Evolutionary conservation across 1,284 basidiomycete genomes (phyloP).

Genomic region (Blastosporella zonata): DNA sequence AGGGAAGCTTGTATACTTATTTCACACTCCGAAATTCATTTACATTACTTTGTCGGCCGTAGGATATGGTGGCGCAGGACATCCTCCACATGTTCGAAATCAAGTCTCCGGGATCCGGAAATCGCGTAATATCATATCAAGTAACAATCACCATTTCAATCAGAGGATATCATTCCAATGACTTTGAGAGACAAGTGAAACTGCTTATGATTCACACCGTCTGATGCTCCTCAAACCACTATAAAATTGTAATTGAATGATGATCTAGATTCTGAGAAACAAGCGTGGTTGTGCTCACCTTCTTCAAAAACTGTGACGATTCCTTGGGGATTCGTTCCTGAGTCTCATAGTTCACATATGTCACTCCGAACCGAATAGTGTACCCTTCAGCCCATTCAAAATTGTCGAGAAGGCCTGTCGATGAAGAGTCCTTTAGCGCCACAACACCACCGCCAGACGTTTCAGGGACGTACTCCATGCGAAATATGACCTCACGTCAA

Average conservation of each 20-base stretch:
- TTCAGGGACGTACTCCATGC: constrained; percentile 54
- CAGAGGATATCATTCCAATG: no score
- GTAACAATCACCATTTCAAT: no score
- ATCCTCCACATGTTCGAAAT: no score
- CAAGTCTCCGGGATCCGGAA: no score
- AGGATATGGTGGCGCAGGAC: no score
- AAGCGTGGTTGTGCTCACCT: constrained; percentile 25
- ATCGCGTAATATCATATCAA: no score
- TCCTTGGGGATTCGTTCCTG: constrained; percentile 70
- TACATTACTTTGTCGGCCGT: no score
- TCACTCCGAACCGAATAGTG: constrained; percentile 59
- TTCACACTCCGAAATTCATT: no score
- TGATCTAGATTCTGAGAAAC: not conserved
- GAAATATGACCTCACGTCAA: constrained; percentile 68
- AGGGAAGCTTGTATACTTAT: no score
- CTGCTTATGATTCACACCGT: not conserved
- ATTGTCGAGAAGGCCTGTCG: constrained; percentile 61
- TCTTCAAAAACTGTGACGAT: constrained; percentile 53
- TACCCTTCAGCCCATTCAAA: constrained; percentile 78
- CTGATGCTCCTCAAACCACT: constrained; percentile 16
- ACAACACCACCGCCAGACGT: not conserved
- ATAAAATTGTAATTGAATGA: not conserved
- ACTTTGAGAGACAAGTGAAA: no score
- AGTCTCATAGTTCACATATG: constrained; percentile 68
- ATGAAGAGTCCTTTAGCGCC: constrained; percentile 1